Base-by-base conservation (phyloP, 495 filamentous ascomycete genomes). In the Massariosphaeria phaeospora region DNA sequence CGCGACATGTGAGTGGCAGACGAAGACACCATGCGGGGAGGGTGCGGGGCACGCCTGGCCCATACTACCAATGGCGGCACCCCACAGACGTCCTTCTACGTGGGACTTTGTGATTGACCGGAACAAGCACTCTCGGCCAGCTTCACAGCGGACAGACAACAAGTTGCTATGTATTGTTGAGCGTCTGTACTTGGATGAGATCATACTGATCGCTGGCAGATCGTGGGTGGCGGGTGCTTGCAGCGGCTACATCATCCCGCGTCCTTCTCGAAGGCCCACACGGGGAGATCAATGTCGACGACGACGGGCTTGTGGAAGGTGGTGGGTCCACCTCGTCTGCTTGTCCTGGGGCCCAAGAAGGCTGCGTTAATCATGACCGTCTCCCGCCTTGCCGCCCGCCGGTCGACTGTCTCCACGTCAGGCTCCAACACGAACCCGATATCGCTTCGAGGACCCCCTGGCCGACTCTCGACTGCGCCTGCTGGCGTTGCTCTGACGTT, bases 341-440 rank as follows among this genome's bases (percentile, higher is more conserved):
- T n/a, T 72, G 80, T 85, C 61, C 76, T 84, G 2, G 73, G 80
- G 9, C 80, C 77, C 73, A 84, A 74, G 55, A 90, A 83, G 15
- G 86, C 80, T 27, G 84, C 84, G 69, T 91, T 91, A 60, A 90
- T 76, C 45, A 93, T 70, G 64, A 83, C 88, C 8, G 85, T 90
- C 70, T 91, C 88, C 50, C 68, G 75, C 60, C 84, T 46, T 11
- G 5, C 30, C 9, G 13, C 31, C 23, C 57, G 53, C 34, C 48
- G 40, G 38, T 54, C 44, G 39, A 76, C 64, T 45, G 71, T 72
- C 52, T 65, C 67, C 35, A 70, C 51, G 62, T 78, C 70, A 34
- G 33, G 48, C 44, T 3, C 33, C 23, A 21, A 23, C 41, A 26
- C 2, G 17, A 40, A 36, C 21, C 48, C 53, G 43, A 57, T 42